Evolutionary conservation across 352 stramenopile species (phyloP).

Genomic region (Pelagophyceae sp.): DNA sequence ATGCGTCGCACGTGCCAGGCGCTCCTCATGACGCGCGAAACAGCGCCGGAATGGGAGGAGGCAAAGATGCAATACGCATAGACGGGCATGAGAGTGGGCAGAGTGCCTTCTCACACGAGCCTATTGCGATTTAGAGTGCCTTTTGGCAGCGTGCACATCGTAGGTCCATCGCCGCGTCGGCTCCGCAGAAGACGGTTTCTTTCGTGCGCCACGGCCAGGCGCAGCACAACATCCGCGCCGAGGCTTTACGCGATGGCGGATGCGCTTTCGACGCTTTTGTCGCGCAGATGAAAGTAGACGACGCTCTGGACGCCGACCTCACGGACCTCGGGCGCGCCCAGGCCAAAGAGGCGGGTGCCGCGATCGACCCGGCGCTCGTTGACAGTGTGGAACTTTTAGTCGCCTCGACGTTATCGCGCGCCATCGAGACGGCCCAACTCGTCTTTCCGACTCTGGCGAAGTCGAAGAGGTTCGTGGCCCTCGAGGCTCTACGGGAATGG

Average conservation of each 20-base stretch:
- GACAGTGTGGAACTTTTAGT: slow-evolving; percentile 45
- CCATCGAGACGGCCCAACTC: slow-evolving; percentile 45
- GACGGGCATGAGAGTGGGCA: too few species aligned
- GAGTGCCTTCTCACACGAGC: too few species aligned
- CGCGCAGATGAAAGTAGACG: slow-evolving; percentile 46
- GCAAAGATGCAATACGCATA: too few species aligned
- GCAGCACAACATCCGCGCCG: slow-evolving; percentile 49
- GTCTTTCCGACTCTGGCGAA: slow-evolving; percentile 22
- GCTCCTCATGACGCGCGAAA: too few species aligned
- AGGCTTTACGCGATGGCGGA: slow-evolving; percentile 39
- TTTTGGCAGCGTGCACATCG: too few species aligned
- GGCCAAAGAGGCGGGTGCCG: slow-evolving; percentile 23
- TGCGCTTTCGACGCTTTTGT: slow-evolving; percentile 52
- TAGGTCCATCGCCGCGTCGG: too few species aligned
- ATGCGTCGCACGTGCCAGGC: too few species aligned
- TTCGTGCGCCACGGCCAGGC: slow-evolving; percentile 51
- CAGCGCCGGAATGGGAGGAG: too few species aligned
- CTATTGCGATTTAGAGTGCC: too few species aligned
- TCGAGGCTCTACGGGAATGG: slow-evolving; percentile 50
- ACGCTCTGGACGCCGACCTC: slow-evolving; percentile 43
- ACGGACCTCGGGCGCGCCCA: slow-evolving; percentile 43
- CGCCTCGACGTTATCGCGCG: slow-evolving; percentile 43
- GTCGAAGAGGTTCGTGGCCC: slow-evolving; percentile 16
- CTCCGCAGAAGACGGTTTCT: slow-evolving; percentile 15
- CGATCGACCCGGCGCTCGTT: not conserved